Evolutionary conservation across 1,284 basidiomycete genomes (phyloP), one percentile per base, ranked within the genome.

Genomic region (Moesziomyces globuligerus): DNA sequence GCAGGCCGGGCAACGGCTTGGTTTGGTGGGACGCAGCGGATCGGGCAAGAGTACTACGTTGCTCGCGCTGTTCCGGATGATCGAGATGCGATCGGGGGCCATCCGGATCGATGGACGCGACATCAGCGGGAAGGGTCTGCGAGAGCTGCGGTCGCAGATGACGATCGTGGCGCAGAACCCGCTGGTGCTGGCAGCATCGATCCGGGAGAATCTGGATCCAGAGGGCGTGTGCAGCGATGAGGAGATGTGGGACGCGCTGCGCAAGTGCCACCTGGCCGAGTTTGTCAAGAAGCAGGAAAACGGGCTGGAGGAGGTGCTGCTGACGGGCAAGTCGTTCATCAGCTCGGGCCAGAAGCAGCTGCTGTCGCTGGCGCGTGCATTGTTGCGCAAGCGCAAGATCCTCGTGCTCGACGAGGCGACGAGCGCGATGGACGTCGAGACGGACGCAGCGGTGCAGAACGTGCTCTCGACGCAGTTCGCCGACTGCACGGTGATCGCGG

Each of bases 401-500:
- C 74, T 87, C 17, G 83, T 88, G 5, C 80, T 87, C 42, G 87
- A 88, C 73, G 87, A 87, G 70, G 76, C 78, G 6, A 74, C 71
- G 9, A 65, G 62, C 10, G 65, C 68, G 1, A 71, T 77, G 60
- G 75, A 75, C 32, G 26, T 54, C 11, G 58, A 59, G 36, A 65
- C 67, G 21, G 57, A 74, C 49, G 64, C 54, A n/a, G 46, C 66
- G 78, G 91, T 92, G 60, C 90, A 90, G 69, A 90, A 89, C 88
- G 75, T 75, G 86, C 55, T 74, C n/a, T 45, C 40, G 44, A 69
- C 39, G 3, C 59, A 70, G 36, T 72, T 75, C 36, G 20, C 85
- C 11, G 46, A 44, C 40, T 62, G 48, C 20, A 72, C 70, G 10
- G 54, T 73, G n/a, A 74, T 74, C 52, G 47, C 73, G 11, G 79